phyloP scores from a whole-genome alignment of 176 grass and related monocot genomes.

The Triticum monococcum region DNA sequence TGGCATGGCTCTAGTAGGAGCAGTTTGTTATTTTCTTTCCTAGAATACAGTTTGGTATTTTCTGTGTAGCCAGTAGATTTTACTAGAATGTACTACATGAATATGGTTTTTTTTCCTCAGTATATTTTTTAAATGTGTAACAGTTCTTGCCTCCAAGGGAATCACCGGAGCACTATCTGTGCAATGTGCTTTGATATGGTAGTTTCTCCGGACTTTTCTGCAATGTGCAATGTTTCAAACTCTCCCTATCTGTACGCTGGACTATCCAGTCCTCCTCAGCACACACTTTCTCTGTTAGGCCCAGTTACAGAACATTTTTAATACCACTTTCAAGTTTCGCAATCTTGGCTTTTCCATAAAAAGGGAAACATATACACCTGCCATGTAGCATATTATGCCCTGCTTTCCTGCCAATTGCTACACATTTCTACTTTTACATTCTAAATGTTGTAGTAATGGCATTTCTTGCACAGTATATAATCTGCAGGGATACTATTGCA shows the following conservation, averaged over 20 bases:
- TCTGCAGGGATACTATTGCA: not conserved
- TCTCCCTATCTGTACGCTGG: no score
- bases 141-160: not conserved
- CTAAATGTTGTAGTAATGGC: not conserved
- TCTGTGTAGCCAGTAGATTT: no score
- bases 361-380: not conserved
- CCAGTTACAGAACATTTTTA: not conserved
- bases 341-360: not conserved
- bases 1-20: not conserved
- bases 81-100: no score
- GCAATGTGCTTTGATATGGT: no score
- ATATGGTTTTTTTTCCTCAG: not conserved
- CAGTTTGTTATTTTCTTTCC: no score
- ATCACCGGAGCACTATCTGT: not conserved
- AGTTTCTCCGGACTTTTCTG: no score
- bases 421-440: not conserved
- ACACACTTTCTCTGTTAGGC: no score
- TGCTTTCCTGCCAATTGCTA: not conserved
- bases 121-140: not conserved
- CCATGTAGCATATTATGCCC: not conserved
- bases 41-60: no score
- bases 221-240: no score
- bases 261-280: no score
- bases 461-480: not conserved
- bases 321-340: not conserved